Evolutionary conservation across 768 basidiomycete genomes (phyloP), one percentile per base, ranked within the genome.

Genomic region (Fomitopsis pulvina): DNA sequence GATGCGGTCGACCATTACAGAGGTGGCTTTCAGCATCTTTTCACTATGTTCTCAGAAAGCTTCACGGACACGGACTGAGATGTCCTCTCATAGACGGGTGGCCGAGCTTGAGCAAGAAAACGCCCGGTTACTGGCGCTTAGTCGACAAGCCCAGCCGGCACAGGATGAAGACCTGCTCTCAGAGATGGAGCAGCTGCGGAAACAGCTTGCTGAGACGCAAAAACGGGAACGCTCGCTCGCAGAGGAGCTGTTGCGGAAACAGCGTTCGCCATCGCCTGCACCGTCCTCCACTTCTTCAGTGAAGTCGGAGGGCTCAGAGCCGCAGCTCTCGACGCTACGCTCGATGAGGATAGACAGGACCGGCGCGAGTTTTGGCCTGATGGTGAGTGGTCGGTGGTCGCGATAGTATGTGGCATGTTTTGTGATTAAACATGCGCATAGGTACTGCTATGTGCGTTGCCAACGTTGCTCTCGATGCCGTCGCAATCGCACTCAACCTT

Each of bases 21-120:
- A n/a, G n/a, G n/a, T n/a, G n/a, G n/a, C n/a, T n/a, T n/a, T n/a
- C n/a, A n/a, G n/a, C 18, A 4, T 5, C 4, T 18, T 18, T 16
- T 16, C 18, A 5, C 34, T 37, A 14, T 37, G 34, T 16, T 32
- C 30, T 32, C 14, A 37, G 7, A 5, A 37, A 37, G 4, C 18
- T 12, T 14, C 6, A 37, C 14, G 34, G 14, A 37, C 34, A 37
- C 5, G 14, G 18, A 30, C 43, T 45, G 26, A 45, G 11, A 18
- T 45, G 18, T 45, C 8, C 47, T 52, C 52, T 18, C 68, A 37
- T 14, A 92, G 90, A 60, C 90, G 85, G 50, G 87, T 92, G 60
- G 79, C 81, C 53, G 85, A 88, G 62, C 73, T 92, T 26, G 90
- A 92, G 68, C 80, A 85, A 64, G 91, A 92, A 64, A 92, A 90